These are phyloP conservation scores for Bisporella sp. DNA, from an alignment of 2,329 filamentous ascomycete genomes.

Conservation along the genomic window DNA sequence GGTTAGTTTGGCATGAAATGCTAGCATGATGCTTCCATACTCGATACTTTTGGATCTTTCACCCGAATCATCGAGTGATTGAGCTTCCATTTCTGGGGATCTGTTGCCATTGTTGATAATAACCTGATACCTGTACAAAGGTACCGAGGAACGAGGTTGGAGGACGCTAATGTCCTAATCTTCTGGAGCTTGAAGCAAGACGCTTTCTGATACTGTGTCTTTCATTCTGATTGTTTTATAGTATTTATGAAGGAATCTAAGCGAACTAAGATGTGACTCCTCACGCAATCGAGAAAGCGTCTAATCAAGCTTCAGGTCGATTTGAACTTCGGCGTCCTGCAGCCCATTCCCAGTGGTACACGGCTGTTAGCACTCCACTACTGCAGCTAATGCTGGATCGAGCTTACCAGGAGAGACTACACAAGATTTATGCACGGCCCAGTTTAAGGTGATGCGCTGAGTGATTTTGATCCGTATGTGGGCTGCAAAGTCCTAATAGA, in stretches of 20 bases:
- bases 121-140: conserved; percentile 19
- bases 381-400: too few species aligned
- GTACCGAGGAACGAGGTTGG: background rate
- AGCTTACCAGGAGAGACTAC: too few species aligned
- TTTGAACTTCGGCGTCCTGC: background rate
- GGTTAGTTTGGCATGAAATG: background rate
- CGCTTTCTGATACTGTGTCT: too few species aligned
- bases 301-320: background rate
- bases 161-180: too few species aligned
- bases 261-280: too few species aligned
- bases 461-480: conserved; percentile 14
- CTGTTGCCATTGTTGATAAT: conserved; percentile 47
- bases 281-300: too few species aligned
- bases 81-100: conserved; percentile 71
- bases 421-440: too few species aligned
- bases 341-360: background rate
- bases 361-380: background rate
- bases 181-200: too few species aligned
- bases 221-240: too few species aligned
- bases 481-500: conserved; percentile 14
- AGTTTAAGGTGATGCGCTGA: too few species aligned
- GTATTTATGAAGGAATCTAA: too few species aligned
- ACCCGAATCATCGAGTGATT: conserved; percentile 94
- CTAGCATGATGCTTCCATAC: conserved; percentile 32
- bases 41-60: conserved; percentile 81